Percentiles rank a stretch among this genome's conserved stretches.
These are phyloP conservation scores for Apophysomyces elegans DNA, from an alignment of 371 early-diverging fungal genomes.

Conservation along the genomic window DNA sequence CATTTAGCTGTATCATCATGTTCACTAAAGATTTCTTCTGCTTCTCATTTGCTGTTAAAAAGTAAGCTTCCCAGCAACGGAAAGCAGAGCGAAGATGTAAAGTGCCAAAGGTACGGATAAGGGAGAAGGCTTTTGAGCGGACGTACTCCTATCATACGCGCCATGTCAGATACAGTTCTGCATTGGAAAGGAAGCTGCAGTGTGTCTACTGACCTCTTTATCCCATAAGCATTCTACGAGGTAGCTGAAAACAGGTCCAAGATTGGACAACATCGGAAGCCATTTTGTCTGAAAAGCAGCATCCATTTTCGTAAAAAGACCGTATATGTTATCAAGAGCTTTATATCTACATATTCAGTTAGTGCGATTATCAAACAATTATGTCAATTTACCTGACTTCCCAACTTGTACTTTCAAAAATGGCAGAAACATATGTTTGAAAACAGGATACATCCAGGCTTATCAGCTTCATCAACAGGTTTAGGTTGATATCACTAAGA, in stretches of 20 bases:
- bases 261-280: conserved; percentile 45
- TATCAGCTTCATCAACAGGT: conserved; percentile 50
- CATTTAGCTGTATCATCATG: conserved; percentile 54
- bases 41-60: conserved; percentile 44
- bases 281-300: conserved; percentile 53
- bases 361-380: background rate
- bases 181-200: background rate
- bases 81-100: conserved; percentile 53
- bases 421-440: conserved; percentile 45
- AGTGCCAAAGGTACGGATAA: conserved; percentile 48
- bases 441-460: conserved; percentile 40
- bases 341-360: conserved; percentile 33
- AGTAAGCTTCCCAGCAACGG: conserved; percentile 63
- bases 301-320: conserved; percentile 60
- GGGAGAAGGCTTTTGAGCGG: conserved; percentile 49
- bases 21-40: conserved; percentile 43
- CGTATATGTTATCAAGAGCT: conserved; percentile 55
- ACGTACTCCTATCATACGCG: conserved; percentile 47
- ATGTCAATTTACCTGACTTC: conserved; percentile 44
- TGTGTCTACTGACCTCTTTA: conserved; percentile 38
- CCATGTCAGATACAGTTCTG: background rate
- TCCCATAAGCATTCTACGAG: conserved; percentile 57
- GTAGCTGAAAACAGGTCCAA: conserved; percentile 59
- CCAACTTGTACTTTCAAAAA: conserved; percentile 54
- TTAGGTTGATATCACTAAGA: conserved; percentile 41